Conservation (phyloP, 331 rosid species). For the Malus hybrid region DNA sequence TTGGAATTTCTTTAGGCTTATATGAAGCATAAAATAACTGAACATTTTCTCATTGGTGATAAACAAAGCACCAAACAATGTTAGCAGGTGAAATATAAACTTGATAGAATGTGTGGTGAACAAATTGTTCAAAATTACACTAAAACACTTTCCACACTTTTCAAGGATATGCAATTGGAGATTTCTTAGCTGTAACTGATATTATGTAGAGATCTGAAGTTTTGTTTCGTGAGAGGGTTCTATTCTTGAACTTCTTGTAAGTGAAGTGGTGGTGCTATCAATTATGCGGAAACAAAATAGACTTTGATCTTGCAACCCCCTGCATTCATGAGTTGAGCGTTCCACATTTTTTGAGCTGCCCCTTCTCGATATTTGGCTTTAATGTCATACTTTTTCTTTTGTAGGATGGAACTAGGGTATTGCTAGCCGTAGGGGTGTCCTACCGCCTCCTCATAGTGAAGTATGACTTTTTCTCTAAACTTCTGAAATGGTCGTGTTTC, state of each 20-base stretch:
- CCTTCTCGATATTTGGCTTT: not conserved
- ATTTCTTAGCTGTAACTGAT: not conserved
- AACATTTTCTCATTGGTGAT: not conserved
- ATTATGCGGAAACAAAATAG: not conserved
- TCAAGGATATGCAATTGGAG: not conserved
- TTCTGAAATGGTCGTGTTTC: constrained; percentile 83
- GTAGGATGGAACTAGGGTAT: constrained; percentile 35
- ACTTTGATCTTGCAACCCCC: not conserved
- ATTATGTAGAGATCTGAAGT: no score
- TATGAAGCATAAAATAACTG: not conserved
- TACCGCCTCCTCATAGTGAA: constrained; percentile 59
- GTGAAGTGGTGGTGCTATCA: not conserved
- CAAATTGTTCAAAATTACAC: not conserved
- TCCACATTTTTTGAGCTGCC: not conserved
- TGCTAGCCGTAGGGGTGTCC: constrained; percentile 49
- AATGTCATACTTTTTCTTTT: not conserved
- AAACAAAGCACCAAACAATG: not conserved
- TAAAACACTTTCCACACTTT: not conserved
- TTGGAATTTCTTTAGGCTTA: not conserved
- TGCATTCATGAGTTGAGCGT: not conserved
- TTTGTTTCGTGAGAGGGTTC: not conserved
- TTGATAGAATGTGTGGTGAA: not conserved
- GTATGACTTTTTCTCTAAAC: constrained; percentile 48
- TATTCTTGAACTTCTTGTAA: not conserved
- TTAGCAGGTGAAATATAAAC: not conserved